Base-by-base conservation (phyloP, 768 basidiomycete genomes). In the Wakefieldia striispora region DNA sequence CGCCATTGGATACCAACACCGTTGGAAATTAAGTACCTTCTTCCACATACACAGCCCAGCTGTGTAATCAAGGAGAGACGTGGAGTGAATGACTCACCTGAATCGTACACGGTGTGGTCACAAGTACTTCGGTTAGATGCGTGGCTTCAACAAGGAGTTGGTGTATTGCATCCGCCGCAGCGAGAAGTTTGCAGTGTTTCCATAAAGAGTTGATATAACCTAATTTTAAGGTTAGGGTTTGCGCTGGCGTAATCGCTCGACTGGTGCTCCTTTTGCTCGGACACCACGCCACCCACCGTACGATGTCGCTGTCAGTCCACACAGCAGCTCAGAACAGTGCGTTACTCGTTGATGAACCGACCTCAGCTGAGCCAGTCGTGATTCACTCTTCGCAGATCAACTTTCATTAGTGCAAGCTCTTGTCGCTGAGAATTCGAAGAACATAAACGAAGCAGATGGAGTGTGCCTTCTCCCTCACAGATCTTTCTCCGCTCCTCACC, bases 301-400 rank as follows among this genome's bases (percentile, higher is more conserved):
- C 26, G 12, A 81, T 80, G 77, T 65, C 75, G 23, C 45, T 66
- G 45, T 54, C 81, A 20, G 70, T 83, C 12, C 87, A 90, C 51
- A 70, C 72, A 27, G 88, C 88, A 2, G 84, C 86, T 8, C 82
- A 84, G 62, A 88, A 85, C 47, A 79, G 88, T 86, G 17, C 7
- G 50, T 56, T 27, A 16, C 1, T 26, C 20, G 19, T 21, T 24
- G 29, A 31, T 40, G 16, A 23, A 23, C 23, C 23, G 29, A 19
- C n/a, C 20, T 34, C 20, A 13, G 8, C 3, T n/a, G n/a, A n/a
- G 14, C 45, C 36, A 38, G 14, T 24, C 13, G 14, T 35, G 23
- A 49, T 24, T 2, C 19, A 24, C 23, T 38, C 5, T n/a, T 11
- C 2, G 8, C 16, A 90, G 90, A 82, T 59, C 90, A 92, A 67